Percentiles rank a stretch among this genome's conserved stretches.
These are phyloP conservation scores for Omphalea diandra DNA, from an alignment of 441 rosid genomes.

Conservation along the genomic window DNA sequence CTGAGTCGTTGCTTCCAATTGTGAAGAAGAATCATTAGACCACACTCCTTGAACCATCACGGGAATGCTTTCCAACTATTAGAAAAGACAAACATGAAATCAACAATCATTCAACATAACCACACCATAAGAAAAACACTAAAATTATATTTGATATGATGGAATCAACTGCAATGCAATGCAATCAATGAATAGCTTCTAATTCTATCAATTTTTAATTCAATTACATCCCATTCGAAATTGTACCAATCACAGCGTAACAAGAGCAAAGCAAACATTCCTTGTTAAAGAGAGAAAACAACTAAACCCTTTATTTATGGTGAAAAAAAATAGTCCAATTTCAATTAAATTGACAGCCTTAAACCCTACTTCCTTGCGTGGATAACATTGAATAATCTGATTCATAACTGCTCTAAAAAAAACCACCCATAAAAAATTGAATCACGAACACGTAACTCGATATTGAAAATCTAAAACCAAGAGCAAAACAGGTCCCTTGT, in stretches of 20 bases:
- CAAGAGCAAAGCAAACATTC: too few species aligned
- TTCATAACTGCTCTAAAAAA: not conserved
- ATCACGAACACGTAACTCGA: too few species aligned
- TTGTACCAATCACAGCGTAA: too few species aligned
- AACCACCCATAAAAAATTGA: not conserved
- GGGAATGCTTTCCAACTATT: slow-evolving; percentile 74
- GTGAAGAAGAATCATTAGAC: slow-evolving; percentile 53
- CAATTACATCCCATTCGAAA: too few species aligned
- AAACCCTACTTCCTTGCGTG: not conserved
- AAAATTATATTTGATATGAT: too few species aligned
- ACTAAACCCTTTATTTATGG: not conserved
- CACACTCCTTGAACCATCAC: slow-evolving; percentile 68
- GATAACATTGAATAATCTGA: not conserved
- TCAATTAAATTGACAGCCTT: not conserved
- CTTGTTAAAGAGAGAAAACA: too few species aligned
- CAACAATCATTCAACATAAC: not conserved
- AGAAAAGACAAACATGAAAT: slow-evolving; percentile 24
- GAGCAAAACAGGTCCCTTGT: too few species aligned
- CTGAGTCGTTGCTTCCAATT: slow-evolving; percentile 72
- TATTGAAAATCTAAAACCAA: not conserved
- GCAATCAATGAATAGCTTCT: too few species aligned
- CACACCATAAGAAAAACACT: not conserved
- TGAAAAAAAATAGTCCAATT: not conserved
- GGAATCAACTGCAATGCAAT: too few species aligned
- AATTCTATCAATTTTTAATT: too few species aligned